Evolutionary conservation across 23 red algal species (phyloP).

Genomic region (Gracilariopsis chorda): DNA sequence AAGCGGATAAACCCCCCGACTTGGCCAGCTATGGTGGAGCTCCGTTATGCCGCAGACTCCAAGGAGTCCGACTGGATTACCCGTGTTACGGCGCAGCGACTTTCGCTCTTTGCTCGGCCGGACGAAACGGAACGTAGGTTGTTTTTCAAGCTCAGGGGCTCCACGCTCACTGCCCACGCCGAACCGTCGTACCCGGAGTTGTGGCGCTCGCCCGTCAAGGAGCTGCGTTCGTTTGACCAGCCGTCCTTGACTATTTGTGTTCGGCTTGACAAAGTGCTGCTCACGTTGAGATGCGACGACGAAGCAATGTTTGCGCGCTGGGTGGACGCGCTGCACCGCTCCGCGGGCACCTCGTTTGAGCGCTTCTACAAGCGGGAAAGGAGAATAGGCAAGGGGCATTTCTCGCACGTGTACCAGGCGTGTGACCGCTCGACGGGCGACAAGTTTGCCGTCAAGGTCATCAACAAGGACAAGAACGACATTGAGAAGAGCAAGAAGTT

Average conservation of each 20-base stretch:
- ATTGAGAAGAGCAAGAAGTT: constrained; percentile 74
- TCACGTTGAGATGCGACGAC: constrained; percentile 6
- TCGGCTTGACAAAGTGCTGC: constrained; percentile 8
- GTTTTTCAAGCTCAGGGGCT: constrained; percentile 69
- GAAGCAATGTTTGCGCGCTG: constrained; percentile 15
- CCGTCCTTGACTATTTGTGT: not conserved
- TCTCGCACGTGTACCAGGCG: constrained; percentile 68
- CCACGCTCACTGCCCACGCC: constrained; percentile 56
- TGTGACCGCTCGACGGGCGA: constrained; percentile 67
- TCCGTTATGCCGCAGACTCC: constrained; percentile 72
- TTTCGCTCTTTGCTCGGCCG: not conserved
- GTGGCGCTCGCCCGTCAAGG: constrained; percentile 61
- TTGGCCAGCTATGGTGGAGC: constrained; percentile 62
- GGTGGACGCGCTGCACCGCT: constrained; percentile 44
- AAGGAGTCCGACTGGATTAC: constrained; percentile 70
- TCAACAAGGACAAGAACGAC: constrained; percentile 80
- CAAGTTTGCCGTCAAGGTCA: constrained; percentile 87
- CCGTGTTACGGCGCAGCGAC: not conserved
- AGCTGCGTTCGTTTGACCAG: constrained; percentile 22
- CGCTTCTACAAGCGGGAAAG: constrained; percentile 53
- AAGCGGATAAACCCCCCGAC: too few relatives aligned
- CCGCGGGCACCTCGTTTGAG: constrained; percentile 43
- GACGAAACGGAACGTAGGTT: constrained; percentile 32
- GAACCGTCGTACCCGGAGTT: constrained; percentile 70
- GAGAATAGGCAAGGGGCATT: constrained; percentile 65